phyloP scores from a whole-genome alignment of 2,329 filamentous ascomycete genomes.

The Ramichloridium luteum region DNA sequence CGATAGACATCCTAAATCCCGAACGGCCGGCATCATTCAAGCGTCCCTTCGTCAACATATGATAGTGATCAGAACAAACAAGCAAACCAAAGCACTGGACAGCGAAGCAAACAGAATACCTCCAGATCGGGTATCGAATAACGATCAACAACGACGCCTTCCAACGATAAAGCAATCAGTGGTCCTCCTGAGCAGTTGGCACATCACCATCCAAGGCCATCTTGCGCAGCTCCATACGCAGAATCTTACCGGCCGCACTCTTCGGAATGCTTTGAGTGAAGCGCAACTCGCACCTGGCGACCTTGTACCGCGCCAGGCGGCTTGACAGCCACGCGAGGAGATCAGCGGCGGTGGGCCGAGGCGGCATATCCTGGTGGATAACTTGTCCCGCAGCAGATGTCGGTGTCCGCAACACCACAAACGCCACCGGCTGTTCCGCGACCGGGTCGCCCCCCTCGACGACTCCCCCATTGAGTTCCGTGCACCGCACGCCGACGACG shows the following conservation, averaged over 20 bases:
- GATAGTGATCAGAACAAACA: no score
- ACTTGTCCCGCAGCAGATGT: background rate
- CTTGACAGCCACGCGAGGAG: constrained; percentile 1
- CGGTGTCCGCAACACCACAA: constrained; percentile 11
- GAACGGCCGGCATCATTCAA: no score
- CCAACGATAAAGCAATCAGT: no score
- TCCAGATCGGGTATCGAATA: no score
- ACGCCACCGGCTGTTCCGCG: constrained; percentile 15
- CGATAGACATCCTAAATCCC: no score
- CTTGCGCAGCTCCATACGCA: constrained; percentile 8
- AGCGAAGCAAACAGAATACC: no score
- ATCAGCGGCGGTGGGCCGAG: background rate
- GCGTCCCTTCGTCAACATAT: no score
- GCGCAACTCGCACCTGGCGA: constrained; percentile 11
- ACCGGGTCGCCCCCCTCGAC: constrained; percentile 3
- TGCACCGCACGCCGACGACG: constrained; percentile 11
- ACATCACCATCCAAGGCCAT: no score
- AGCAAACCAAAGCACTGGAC: no score
- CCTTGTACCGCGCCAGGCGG: constrained; percentile 28
- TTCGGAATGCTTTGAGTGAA: constrained; percentile 23
- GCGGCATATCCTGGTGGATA: no score
- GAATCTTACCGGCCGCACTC: constrained; percentile 22
- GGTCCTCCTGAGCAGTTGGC: no score
- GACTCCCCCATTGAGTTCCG: background rate
- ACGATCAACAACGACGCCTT: no score